Base-by-base conservation (phyloP, 306 rosid species). In the Citrullus colocynthis region DNA sequence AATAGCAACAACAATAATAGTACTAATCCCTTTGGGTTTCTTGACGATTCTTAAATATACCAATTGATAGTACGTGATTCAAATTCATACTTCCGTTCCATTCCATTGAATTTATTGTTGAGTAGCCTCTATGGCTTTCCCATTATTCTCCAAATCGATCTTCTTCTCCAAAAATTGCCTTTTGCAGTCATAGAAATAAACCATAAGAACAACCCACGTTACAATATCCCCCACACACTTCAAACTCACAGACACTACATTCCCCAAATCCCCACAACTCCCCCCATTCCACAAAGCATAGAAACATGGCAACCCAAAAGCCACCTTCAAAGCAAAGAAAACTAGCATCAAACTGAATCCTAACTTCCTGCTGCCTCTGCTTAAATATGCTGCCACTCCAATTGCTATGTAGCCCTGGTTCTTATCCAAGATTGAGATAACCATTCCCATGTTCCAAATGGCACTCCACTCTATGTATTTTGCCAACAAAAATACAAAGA, bases 111-210 rank as follows among this genome's bases (percentile, higher is more conserved):
- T 20, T 70, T 24, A 70, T 14, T 13, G 76, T 70, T 70, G 58
- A 70, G 17, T 24, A 45, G 76, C 39, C 32, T 42, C 56, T 1
- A 18, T 65, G 17, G 30, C 62, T 75, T 76, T 21, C 67, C 79
- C 79, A 54, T 63, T 32, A 32, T 57, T 39, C 66, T 76, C 79
- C 54, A 58, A 45, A 59, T 76, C 79, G 18, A 76, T 58, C 81
- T 86, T 83, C 90, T 83, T 90, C 83, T 85, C 86, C 61, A 84
- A 8, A 73, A 82, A 71, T 48, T 85, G 32, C 74, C 76, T 82
- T 77, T 88, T 83, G 79, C 90, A 87, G 62, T 87, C 97, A 52
- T 59, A 28, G 82, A 83, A 91, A 84, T 93, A 88, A 56, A 84
- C 78, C 73, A 86, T 67, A 55, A 82, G 86, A 6, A 80, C 82